phyloP scores from a whole-genome alignment of 352 stramenopile genomes.

The Globisporangium cystogenes region DNA sequence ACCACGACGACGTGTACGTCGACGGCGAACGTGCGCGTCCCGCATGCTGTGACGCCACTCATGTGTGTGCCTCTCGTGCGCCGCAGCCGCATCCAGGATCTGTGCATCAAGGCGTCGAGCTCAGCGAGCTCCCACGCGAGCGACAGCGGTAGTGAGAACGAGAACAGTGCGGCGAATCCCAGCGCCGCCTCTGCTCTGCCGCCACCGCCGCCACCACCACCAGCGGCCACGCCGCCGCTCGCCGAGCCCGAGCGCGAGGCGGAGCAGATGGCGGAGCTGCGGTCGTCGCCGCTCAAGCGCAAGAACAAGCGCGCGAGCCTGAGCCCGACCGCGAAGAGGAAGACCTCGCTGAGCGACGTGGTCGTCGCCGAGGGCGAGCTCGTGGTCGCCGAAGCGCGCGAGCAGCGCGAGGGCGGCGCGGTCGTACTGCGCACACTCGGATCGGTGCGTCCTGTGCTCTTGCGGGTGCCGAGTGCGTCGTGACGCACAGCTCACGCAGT shows the following conservation, averaged over 20 bases:
- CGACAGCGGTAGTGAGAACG: neutral
- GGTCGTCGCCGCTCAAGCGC: conserved; percentile 19
- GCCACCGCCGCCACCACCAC: neutral
- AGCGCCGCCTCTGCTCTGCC: neutral
- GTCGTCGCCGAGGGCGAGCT: conserved; percentile 48
- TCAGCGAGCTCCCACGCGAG: neutral
- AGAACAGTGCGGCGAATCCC: neutral
- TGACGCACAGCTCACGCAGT: neutral
- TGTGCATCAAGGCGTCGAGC: conserved; percentile 19
- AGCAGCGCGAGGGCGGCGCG: conserved; percentile 7
- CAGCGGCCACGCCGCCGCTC: neutral
- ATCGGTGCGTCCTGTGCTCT: conserved; percentile 21
- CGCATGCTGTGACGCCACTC: no score
- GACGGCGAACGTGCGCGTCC: no score
- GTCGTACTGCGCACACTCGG: conserved; percentile 29
- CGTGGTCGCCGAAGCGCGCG: conserved; percentile 39
- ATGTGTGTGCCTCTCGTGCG: no score
- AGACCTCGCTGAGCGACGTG: conserved; percentile 20
- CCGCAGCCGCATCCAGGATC: conserved; percentile 26
- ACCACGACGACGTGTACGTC: neutral
- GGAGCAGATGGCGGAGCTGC: neutral
- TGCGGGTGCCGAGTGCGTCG: no score
- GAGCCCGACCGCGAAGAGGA: conserved; percentile 15
- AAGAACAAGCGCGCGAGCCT: conserved; percentile 37
- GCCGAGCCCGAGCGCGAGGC: neutral